Conservation (phyloP, 495 filamentous ascomycete species). For the Xylaria scruposa region DNA sequence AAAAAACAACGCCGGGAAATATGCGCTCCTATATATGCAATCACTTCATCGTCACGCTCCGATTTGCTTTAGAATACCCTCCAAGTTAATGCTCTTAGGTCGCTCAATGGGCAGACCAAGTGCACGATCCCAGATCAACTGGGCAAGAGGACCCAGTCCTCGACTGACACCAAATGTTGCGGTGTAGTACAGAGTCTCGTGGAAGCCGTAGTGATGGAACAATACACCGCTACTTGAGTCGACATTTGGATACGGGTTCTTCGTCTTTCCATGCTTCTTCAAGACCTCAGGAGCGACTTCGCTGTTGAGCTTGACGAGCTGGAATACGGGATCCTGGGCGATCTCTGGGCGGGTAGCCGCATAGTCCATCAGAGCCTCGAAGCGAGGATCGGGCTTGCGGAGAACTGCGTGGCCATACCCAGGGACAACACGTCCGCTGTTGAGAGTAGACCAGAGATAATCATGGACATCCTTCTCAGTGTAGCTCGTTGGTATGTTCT, state of each 20-base stretch:
- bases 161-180: slow-evolving; percentile 94
- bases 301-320: slow-evolving; percentile 87
- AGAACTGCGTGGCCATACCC: slow-evolving; percentile 99
- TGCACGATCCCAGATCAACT: slow-evolving; percentile 95
- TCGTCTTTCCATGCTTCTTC: slow-evolving; percentile 96
- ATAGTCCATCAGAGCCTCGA: slow-evolving; percentile 96
- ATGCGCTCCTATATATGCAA: slow-evolving; percentile 24
- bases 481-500: slow-evolving; percentile 78
- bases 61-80: slow-evolving; percentile 73
- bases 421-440: slow-evolving; percentile 92
- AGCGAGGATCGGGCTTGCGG: slow-evolving; percentile 94
- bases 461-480: slow-evolving; percentile 77
- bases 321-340: slow-evolving; percentile 85
- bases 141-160: slow-evolving; percentile 88
- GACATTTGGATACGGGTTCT: slow-evolving; percentile 98
- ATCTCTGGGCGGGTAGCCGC: slow-evolving; percentile 85
- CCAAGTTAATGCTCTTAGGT: slow-evolving; percentile 94
- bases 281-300: slow-evolving; percentile 81
- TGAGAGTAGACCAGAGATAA: slow-evolving; percentile 93
- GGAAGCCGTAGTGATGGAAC: slow-evolving; percentile 97
- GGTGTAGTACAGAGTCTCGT: slow-evolving; percentile 96
- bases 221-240: slow-evolving; percentile 90
- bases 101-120: slow-evolving; percentile 96
- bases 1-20: slow-evolving; percentile 26
- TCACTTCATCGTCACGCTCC: slow-evolving; percentile 37